Percentiles rank a stretch among this genome's conserved stretches.
Evolutionary conservation across 345 rosid genomes (phyloP).

Genomic region (Populus davidiana): DNA sequence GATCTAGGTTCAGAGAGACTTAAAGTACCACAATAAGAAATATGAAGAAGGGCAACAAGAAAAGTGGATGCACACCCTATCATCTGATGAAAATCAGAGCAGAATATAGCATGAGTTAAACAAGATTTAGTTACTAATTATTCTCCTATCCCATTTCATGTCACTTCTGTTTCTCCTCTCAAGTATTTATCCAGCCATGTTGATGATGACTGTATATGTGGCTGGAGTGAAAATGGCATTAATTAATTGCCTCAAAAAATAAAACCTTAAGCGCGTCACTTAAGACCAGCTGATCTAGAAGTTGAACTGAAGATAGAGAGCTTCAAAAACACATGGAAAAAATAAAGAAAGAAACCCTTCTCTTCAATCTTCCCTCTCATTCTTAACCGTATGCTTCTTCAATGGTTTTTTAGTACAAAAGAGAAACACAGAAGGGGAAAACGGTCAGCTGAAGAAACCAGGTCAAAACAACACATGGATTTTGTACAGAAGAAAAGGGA

Average conservation of each 20-base stretch:
- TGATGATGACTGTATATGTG: background rate
- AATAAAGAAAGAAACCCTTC: background rate
- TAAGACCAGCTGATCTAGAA: background rate
- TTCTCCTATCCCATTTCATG: background rate
- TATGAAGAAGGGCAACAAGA: slow-evolving; percentile 1
- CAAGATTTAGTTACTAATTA: background rate
- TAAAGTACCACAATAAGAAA: background rate
- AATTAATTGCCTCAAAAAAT: background rate
- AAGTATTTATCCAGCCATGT: background rate
- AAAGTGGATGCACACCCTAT: slow-evolving; percentile 8
- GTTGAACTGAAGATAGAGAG: background rate
- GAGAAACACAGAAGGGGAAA: background rate
- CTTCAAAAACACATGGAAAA: background rate
- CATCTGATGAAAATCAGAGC: slow-evolving; percentile 3
- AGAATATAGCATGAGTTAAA: slow-evolving; percentile 7
- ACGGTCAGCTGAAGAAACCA: background rate
- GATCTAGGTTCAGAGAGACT: background rate
- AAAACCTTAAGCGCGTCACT: background rate
- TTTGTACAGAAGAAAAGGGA: background rate
- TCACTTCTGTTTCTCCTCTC: background rate
- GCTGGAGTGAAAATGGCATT: background rate
- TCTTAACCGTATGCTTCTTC: background rate
- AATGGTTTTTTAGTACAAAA: background rate
- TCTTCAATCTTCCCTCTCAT: background rate
- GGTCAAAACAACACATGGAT: background rate